These are phyloP conservation scores for Cytospora piceicola DNA, from an alignment of 2,329 filamentous ascomycete species.

Conservation along the genomic window DNA sequence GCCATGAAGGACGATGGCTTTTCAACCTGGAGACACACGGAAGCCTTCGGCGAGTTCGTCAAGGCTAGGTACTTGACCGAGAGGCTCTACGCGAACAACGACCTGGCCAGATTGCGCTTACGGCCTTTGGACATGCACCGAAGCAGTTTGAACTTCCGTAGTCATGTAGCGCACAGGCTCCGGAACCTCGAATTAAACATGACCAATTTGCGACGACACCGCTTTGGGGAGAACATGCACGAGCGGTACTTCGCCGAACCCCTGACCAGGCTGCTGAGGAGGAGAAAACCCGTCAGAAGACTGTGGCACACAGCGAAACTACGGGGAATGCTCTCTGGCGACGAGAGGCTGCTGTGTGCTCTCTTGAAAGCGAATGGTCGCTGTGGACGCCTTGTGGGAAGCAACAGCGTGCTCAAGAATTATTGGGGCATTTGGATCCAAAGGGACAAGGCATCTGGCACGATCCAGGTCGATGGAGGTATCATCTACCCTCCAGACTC, in stretches of 20 bases:
- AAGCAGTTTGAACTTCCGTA: conserved; percentile 21
- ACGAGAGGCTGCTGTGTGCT: conserved; percentile 47
- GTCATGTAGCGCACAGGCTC: conserved; percentile 31
- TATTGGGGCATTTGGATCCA: conserved; percentile 38
- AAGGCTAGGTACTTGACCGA: conserved; percentile 53
- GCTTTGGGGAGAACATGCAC: conserved; percentile 40
- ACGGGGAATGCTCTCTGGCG: conserved; percentile 19
- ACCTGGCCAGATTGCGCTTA: conserved; percentile 46
- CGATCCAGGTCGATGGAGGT: conserved; percentile 40
- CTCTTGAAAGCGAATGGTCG: conserved; percentile 49
- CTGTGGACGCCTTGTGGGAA: conserved; percentile 40
- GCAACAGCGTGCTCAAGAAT: conserved; percentile 39
- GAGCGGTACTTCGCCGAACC: conserved; percentile 36
- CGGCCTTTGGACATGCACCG: conserved; percentile 45
- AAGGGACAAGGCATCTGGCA: conserved; percentile 19
- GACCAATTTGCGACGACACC: conserved; percentile 28
- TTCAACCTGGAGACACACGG: conserved; percentile 34
- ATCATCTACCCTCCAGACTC: conserved; percentile 51
- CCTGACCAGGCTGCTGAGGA: conserved; percentile 38
- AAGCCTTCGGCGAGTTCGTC: conserved; percentile 51
- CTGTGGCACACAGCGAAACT: not conserved
- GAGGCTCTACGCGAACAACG: conserved; percentile 51
- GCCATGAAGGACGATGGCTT: conserved; percentile 30
- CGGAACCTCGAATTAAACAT: conserved; percentile 34
- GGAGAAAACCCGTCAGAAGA: conserved; percentile 32